Evolutionary conservation across 345 rosid genomes (phyloP).

Genomic region (Mangifera indica): DNA sequence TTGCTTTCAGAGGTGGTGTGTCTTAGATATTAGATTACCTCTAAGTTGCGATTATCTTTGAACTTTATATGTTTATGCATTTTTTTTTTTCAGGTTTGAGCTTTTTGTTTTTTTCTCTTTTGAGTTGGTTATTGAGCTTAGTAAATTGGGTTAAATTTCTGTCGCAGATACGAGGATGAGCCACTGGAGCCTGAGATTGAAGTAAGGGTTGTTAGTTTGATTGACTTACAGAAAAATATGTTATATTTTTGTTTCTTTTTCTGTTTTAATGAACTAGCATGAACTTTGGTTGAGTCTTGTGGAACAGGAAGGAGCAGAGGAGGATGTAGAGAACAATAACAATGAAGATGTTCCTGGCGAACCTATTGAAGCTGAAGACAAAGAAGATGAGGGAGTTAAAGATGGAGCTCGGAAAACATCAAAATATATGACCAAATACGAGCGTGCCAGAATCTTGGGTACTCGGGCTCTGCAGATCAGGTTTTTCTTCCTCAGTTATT

Average conservation of each 20-base stretch:
- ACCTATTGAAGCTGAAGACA: constrained; percentile 64
- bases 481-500: constrained; percentile 36
- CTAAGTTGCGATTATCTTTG: not conserved
- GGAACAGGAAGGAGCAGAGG: constrained; percentile 79
- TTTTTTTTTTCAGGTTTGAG: not conserved
- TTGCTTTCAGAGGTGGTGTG: not conserved
- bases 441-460: constrained; percentile 84
- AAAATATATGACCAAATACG: constrained; percentile 79
- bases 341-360: constrained; percentile 57
- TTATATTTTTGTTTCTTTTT: not conserved
- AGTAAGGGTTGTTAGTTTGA: constrained; percentile 32
- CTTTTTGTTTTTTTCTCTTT: not conserved
- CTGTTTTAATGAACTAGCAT: not conserved
- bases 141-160: constrained; percentile 7
- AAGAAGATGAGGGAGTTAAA: constrained; percentile 40
- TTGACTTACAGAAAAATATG: not conserved
- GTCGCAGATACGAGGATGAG: constrained; percentile 83
- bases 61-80: not conserved
- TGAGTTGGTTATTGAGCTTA: not conserved
- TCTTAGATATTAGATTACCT: no score
- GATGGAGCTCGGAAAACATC: constrained; percentile 65
- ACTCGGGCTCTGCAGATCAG: constrained; percentile 85
- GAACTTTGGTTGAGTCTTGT: constrained; percentile 11
- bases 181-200: constrained; percentile 86
- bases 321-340: constrained; percentile 52